These are phyloP conservation scores for Mortierella sp. DNA, from an alignment of 371 early-diverging fungal genomes.

Conservation along the genomic window DNA sequence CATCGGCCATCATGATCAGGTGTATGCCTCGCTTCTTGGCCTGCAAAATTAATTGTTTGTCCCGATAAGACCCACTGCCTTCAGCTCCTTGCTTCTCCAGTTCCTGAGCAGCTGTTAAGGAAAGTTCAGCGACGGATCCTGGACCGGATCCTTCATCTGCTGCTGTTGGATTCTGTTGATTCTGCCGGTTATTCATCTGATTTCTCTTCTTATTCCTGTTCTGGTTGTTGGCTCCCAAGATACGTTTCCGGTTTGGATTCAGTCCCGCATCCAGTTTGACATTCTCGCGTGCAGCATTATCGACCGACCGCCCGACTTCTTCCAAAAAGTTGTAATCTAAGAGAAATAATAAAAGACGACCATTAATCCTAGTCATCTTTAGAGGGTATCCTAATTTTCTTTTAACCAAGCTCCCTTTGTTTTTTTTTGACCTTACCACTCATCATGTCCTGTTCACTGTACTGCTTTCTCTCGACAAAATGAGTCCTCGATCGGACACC, in stretches of 20 bases:
- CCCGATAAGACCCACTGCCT: constrained; percentile 37
- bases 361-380: too few relatives aligned
- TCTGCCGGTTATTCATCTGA: constrained; percentile 1
- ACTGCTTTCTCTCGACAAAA: constrained; percentile 64
- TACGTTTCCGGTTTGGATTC: constrained; percentile 22
- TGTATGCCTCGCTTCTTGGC: constrained; percentile 40
- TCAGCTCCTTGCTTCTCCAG: constrained; percentile 34
- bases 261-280: constrained; percentile 26
- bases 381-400: not conserved
- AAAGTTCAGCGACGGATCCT: constrained; percentile 7
- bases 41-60: constrained; percentile 43
- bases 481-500: constrained; percentile 74
- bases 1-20: constrained; percentile 47
- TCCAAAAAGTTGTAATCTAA: constrained; percentile 53
- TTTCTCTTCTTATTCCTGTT: constrained; percentile 7
- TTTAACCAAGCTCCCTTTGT: not conserved
- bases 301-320: constrained; percentile 40
- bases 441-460: constrained; percentile 69
- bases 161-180: not conserved
- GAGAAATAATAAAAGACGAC: too few relatives aligned
- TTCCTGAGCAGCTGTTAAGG: constrained; percentile 35
- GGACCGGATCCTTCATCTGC: not conserved
- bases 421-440: constrained; percentile 62
- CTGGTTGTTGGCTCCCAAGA: constrained; percentile 13
- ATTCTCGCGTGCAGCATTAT: constrained; percentile 52